Evolutionary conservation across 2,329 filamentous ascomycete genomes (phyloP), one percentile per base, ranked within the genome.

Genomic region (Arachnomyces sp.): DNA sequence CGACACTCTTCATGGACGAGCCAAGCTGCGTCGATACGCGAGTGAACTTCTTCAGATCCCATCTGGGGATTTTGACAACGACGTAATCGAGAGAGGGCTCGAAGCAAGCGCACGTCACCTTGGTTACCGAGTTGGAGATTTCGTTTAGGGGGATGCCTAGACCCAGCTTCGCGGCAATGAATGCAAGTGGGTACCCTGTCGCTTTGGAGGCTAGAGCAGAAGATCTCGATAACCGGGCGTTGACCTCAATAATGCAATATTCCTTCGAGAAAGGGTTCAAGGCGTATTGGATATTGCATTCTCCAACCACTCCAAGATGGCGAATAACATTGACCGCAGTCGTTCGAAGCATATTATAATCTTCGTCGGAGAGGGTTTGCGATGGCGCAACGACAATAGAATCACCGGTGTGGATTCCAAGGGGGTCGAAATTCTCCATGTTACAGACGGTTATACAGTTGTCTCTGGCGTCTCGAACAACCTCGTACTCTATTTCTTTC

Each of bases 361-460:
- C 92, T 61, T 95, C 88, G 45, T 98, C 90, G 2, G 88, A 94
- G 14, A 98, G 73, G 0, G 92, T 98, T 66, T 96, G 92, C 3
- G 90, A 96, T 31, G 92, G 92, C 7, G 92, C 92, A 34, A 98
- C 92, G 38, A 98, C 92, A 50, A 98, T 95, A 9, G 90, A 96
- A 61, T 98, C 92, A 63, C 92, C 92, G 2, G 92, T 98, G 59
- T 96, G 92, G 48, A 96, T 96, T 55, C 92, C 92, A 1, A 98
- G 80, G 40, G 92, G 92, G 63, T 98, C 92, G 57, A 98, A 98
- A 70, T 98, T 98, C 71, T 98, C 92, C 92, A 98, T 96, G 72
- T 98, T 98, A 66, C 92, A 98, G 46, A 98, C 92, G 5, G 92
- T 98, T 61, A 98, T 96, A 63, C 92, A 98, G 74, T 96, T 96